Base-by-base conservation (phyloP, 169 alveolate species). In the Cryptosporidium andersoni region DNA sequence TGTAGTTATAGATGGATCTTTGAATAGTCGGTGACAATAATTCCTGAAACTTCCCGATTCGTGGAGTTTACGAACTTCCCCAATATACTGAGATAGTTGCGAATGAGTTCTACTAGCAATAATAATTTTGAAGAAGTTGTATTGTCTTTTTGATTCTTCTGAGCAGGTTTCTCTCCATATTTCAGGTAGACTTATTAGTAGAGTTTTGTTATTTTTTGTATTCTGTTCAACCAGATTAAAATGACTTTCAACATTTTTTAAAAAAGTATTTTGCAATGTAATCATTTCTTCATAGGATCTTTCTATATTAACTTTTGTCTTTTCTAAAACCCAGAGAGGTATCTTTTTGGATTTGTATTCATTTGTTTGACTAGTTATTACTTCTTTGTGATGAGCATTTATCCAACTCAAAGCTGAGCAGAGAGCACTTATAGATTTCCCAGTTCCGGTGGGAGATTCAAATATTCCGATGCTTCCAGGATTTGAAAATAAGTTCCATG, bases 401-500 rank as follows among this genome's bases (percentile, higher is more conserved):
- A 67, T 51, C 96, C 96, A 92, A n/a, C 85, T 85, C 62, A 92
- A 81, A 58, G 92, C 64, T 3, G 94, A 89, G 67, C 93, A 88
- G 51, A 93, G 74, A 63, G 90, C 58, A 37, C 92, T 82, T 60
- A 91, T 82, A 36, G 95, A 89, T 63, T 93, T 93, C 3, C 96
- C 96, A n/a, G 96, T 93, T 16, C 96, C 96, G 12, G 96, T 93
- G 16, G 96, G 96, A 51, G 94, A 89, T 85, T 93, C 94, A 66
- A 92, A 91, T 37, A 91, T 89, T 9, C 92, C 92, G 62, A 82
- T 42, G n/a, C 90, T 82, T 3, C 92, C 89, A 11, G 89, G 66
- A 39, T 36, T 52, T 2, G 51, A 51, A 51, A 39, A 67, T 25
- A 67, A 42, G 16, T 53, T 67, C 65, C 65, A 52, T 9, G 82